These are phyloP conservation scores for Penicillium sp. DNA, from an alignment of 2,329 filamentous ascomycete genomes.

Conservation along the genomic window DNA sequence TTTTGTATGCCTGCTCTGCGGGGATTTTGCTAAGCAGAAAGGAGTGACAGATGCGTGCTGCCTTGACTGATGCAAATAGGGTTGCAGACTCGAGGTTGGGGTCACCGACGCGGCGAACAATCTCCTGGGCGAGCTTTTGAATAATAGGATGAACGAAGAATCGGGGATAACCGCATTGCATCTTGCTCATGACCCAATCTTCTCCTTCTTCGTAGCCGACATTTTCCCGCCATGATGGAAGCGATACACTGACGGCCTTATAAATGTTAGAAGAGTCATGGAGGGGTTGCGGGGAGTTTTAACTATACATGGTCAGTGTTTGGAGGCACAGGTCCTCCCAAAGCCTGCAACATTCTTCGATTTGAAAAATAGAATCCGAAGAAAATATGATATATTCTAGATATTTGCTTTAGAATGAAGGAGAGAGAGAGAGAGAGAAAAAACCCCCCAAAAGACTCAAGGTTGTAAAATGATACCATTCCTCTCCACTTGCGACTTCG, in stretches of 20 bases:
- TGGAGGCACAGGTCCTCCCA: constrained; percentile 73
- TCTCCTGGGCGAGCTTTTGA: constrained; percentile 66
- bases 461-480: constrained; percentile 12
- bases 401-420: neutral
- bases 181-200: constrained; percentile 76
- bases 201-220: constrained; percentile 93
- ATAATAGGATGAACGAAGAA: constrained; percentile 93
- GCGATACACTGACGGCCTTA: constrained; percentile 93
- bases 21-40: constrained; percentile 61
- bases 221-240: constrained; percentile 90
- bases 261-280: constrained; percentile 18
- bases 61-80: constrained; percentile 72
- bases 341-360: constrained; percentile 39
- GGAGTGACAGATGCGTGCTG: constrained; percentile 69
- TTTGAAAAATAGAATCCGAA: neutral
- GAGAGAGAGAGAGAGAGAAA: neutral
- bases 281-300: constrained; percentile 25
- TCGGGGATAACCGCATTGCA: constrained; percentile 89
- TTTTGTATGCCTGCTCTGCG: constrained; percentile 46
- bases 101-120: constrained; percentile 59
- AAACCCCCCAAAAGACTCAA: neutral
- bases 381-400: neutral
- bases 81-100: constrained; percentile 65
- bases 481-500: constrained; percentile 23
- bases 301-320: constrained; percentile 73